Conservation (phyloP, 257 asterid genomes). For the Ophiorrhiza pumila region DNA sequence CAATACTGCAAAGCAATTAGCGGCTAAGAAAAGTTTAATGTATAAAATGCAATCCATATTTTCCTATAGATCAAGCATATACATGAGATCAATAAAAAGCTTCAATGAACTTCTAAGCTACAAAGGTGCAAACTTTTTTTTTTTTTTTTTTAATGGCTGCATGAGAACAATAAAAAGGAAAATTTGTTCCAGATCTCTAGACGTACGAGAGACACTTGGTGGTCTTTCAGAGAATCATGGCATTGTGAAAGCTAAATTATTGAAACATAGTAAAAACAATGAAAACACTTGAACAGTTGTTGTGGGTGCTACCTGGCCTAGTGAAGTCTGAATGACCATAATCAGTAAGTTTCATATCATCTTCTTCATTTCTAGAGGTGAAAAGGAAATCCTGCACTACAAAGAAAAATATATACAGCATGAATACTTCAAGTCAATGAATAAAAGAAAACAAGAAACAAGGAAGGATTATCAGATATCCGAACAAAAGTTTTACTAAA, state of each 20-base stretch:
- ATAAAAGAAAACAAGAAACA: slow-evolving; percentile 8
- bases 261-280: not conserved
- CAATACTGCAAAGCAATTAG: too few relatives aligned
- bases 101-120: not conserved
- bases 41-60: not conserved
- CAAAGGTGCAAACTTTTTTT: not conserved
- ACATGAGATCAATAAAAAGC: not conserved
- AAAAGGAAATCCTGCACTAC: slow-evolving; percentile 73
- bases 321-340: slow-evolving; percentile 96
- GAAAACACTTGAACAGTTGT: not conserved
- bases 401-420: slow-evolving; percentile 17
- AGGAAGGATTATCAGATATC: not conserved
- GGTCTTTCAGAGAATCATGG: not conserved
- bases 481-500: slow-evolving; percentile 6
- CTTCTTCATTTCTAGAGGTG: slow-evolving; percentile 83
- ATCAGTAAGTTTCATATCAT: slow-evolving; percentile 92
- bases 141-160: too few relatives aligned
- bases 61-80: not conserved
- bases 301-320: slow-evolving; percentile 60
- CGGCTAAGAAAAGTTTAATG: not conserved
- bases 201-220: too few relatives aligned
- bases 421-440: slow-evolving; percentile 9
- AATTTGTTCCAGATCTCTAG: too few relatives aligned
- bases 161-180: too few relatives aligned
- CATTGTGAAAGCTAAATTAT: not conserved